Evolutionary conservation across 2,329 filamentous ascomycete species (phyloP), one percentile per base, ranked within the genome.

Genomic region (Trichoderma koningii): DNA sequence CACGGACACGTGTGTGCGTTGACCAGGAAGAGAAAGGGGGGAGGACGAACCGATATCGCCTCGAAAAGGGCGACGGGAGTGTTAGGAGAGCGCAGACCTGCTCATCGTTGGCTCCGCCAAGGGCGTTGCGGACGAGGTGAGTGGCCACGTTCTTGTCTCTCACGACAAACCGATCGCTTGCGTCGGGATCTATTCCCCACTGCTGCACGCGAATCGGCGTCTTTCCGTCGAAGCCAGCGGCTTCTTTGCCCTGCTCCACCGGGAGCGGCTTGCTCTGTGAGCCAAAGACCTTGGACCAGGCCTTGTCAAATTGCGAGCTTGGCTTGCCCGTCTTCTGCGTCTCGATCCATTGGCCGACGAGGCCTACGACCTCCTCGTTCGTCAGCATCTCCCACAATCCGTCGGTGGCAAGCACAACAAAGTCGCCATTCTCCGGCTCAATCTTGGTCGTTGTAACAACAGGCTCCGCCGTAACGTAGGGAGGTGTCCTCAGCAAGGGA

Each of bases 311-410:
- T 83, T 91, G 92, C 2, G 89, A 88, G 66, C 77, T 81, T 51
- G 81, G 79, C 3, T 77, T 75, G 56, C 75, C 78, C 65, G 73
- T 76, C 42, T 81, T 80, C 75, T 97, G 90, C 23, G 86, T 87
- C 76, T 99, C 95, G 55, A 99, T 87, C 95, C 95, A 99, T 76
- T 96, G 92, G 17, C 94, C 96, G 5, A 99, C 95, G 2, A 99
- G 86, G 0, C 95, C 95, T 57, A 99, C 91, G 1, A 97, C 95
- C 80, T 99, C 95, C 75, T 99, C 95, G 72, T 98, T 99, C 55
- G 92, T 97, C 67, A 99, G 83, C 95, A 98, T 98, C 79, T 99
- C 95, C 95, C 95, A 99, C 0, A 99, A 83, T 4, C 95, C 95
- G 74, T 99, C 95, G 0, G 95, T 97, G 23, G 95, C 95, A 83